A percentile compares a stretch with the other conserved stretches of the same genome.
phyloP scores from a whole-genome alignment of 2,329 filamentous ascomycete genomes.

The Cercospora zeina region DNA sequence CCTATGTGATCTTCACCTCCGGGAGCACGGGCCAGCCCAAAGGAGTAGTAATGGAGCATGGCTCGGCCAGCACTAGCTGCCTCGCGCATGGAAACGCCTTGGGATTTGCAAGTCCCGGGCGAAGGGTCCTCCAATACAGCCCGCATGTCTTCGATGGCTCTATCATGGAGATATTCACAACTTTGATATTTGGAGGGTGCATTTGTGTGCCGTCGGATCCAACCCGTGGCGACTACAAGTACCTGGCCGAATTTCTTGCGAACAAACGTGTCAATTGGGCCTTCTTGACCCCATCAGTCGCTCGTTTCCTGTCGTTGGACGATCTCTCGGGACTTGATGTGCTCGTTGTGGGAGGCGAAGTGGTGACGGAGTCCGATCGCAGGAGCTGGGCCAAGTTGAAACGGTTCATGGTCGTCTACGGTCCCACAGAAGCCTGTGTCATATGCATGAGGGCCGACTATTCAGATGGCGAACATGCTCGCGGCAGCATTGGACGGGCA shows the following conservation, averaged over 20 bases:
- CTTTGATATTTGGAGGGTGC: conserved; percentile 14
- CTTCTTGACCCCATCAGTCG: conserved; percentile 14
- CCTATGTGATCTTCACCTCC: conserved; percentile 27
- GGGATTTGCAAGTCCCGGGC: not conserved
- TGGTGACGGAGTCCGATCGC: conserved; percentile 4
- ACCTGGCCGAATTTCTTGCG: conserved; percentile 1
- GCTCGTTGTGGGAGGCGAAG: conserved; percentile 14
- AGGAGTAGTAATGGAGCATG: too few species aligned
- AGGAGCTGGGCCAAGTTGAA: not conserved
- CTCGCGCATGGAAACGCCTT: conserved; percentile 3
- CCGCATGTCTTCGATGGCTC: conserved; percentile 27
- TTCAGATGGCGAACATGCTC: not conserved
- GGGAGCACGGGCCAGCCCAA: conserved; percentile 23
- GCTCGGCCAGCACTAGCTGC: too few species aligned
- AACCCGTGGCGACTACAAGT: not conserved
- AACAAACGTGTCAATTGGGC: conserved; percentile 4
- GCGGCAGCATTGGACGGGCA: conserved; percentile 14
- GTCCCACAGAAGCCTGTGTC: conserved; percentile 21
- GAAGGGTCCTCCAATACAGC: not conserved
- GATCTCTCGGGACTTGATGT: conserved; percentile 10
- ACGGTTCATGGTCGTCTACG: conserved; percentile 16
- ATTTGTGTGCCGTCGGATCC: conserved; percentile 5
- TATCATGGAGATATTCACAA: conserved; percentile 44
- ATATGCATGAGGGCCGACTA: conserved; percentile 15
- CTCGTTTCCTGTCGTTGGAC: conserved; percentile 2